Base-by-base conservation (phyloP, 192 early-diverging fungal species). In the Coemansia sp. region DNA sequence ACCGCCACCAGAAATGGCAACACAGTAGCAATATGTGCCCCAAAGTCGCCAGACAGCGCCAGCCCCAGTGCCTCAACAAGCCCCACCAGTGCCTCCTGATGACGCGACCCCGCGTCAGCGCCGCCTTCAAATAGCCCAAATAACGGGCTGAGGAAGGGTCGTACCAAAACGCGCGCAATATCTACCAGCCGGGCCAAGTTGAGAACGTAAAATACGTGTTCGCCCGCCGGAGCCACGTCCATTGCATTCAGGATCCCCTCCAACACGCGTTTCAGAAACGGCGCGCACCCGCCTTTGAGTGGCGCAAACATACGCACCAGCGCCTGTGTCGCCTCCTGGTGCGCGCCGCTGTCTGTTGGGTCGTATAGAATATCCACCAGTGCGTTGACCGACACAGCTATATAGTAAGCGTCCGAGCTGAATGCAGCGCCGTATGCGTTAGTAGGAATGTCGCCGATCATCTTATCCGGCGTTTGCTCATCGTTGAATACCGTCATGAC, bases 301-400 rank as follows among this genome's bases (percentile, higher is more conserved):
- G 93, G 89, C 54, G 92, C 90, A 82, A 96, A 98, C 50, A 99
- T 94, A 24, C 89, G 88, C 84, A 95, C 91, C 34, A 98, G 88
- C 12, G 95, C 97, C 59, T 94, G 89, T 48, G 94, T 90, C 0
- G 94, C 96, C 27, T 89, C 85, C 5, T 89, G 88, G 68, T 97
- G 95, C 62, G 93, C 92, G 19, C 82, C 75, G 60, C 84, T 87
- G 26, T 97, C 81, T 1, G 89, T 88, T 6, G 90, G 84, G 74
- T 96, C 92, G 52, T 88, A 68, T 19, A 98, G 76, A 58, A 99
- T 95, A 69, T 89, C 90, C 82, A 98, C 89, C 44, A 98, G 72
- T 0, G 95, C 88, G 49, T 85, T 86, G 56, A 98, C 93, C 3
- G 93, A 93, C 16, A 99, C 92, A 12, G 89, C 85, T 5, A 94